Conservation (phyloP, 768 basidiomycete species). For the Holtermanniella nyarrowii region DNA sequence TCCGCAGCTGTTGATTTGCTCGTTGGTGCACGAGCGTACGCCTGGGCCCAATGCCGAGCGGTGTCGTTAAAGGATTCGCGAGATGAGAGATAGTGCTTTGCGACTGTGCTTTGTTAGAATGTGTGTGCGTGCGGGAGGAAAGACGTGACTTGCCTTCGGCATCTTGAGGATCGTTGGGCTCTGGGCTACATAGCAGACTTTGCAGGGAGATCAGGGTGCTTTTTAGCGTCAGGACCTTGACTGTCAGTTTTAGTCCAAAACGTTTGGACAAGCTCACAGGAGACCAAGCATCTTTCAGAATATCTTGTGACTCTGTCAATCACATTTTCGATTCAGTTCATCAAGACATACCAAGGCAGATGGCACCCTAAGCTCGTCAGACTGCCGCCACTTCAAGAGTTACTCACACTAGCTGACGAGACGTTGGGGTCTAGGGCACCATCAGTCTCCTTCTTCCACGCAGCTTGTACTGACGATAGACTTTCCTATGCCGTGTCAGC, state of each 20-base stretch:
- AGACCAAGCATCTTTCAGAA: slow-evolving; percentile 50
- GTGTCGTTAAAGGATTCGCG: slow-evolving; percentile 81
- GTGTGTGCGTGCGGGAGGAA: neutral
- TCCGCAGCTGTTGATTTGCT: slow-evolving; percentile 33
- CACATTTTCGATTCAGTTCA: neutral
- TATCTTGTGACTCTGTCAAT: slow-evolving; percentile 29
- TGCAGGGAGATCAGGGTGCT: slow-evolving; percentile 92
- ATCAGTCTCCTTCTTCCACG: neutral
- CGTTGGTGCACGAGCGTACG: slow-evolving; percentile 68
- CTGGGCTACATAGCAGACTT: slow-evolving; percentile 81
- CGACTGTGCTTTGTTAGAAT: slow-evolving; percentile 47
- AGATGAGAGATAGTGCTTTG: slow-evolving; percentile 89
- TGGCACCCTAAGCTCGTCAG: slow-evolving; percentile 76
- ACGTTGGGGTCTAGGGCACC: slow-evolving; percentile 61
- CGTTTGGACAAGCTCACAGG: slow-evolving; percentile 12
- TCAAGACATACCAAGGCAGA: slow-evolving; percentile 66
- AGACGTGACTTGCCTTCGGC: slow-evolving; percentile 52
- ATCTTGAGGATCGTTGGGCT: slow-evolving; percentile 94
- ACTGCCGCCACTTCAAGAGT: neutral
- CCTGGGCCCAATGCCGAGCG: slow-evolving; percentile 85
- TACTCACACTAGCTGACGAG: slow-evolving; percentile 62
- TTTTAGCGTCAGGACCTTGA: slow-evolving; percentile 87
- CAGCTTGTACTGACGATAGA: slow-evolving; percentile 50
- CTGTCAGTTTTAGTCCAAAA: slow-evolving; percentile 27
- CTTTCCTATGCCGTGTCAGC: slow-evolving; percentile 45